Evolutionary conservation across 2,329 filamentous ascomycete genomes (phyloP), one percentile per base, ranked within the genome.

Genomic region (Ophiostoma sp.): DNA sequence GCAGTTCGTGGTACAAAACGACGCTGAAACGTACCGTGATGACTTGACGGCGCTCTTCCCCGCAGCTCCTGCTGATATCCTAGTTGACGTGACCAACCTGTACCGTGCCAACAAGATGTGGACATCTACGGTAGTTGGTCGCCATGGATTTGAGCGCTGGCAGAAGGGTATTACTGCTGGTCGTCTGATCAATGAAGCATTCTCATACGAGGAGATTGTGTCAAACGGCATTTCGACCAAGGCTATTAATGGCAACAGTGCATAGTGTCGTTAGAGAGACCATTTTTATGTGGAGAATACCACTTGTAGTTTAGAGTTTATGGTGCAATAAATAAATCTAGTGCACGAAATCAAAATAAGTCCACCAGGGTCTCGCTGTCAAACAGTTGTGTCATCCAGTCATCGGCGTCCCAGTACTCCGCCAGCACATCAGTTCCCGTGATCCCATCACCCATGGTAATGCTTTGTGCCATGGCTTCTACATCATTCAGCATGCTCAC

Each of bases 271-370:
- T 36, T 36, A 36, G n/a, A n/a, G n/a, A n/a, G n/a, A n/a, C n/a
- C n/a, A n/a, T n/a, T n/a, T n/a, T n/a, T n/a, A n/a, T n/a, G n/a
- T n/a, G n/a, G n/a, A n/a, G n/a, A n/a, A n/a, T n/a, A n/a, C n/a
- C n/a, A n/a, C n/a, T n/a, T n/a, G 33, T 36, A 36, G 33, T 36
- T 36, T 36, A 4, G 33, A 36, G n/a, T 36, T 36, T 8, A 36
- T 36, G 33, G 33, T 36, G 33, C 33, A 3, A 36, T 36, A 17
- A 57, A 15, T 31, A 3, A 33, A 39, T 33, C 1, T 5, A 57
- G 1, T 1, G 6, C 33, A 61, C 6, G 3, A 33, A 19, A 61
- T 61, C 31, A 70, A 42, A 79, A 93, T 88, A 68, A 12, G 25
- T 69, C 61, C n/a, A 63, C 19, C 55, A 59, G 5, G 31, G 55